A percentile compares a stretch with the other conserved stretches of the same genome.
These are phyloP conservation scores for Diplotaxis tenuifolia DNA, from an alignment of 345 rosid species.

Conservation along the genomic window DNA sequence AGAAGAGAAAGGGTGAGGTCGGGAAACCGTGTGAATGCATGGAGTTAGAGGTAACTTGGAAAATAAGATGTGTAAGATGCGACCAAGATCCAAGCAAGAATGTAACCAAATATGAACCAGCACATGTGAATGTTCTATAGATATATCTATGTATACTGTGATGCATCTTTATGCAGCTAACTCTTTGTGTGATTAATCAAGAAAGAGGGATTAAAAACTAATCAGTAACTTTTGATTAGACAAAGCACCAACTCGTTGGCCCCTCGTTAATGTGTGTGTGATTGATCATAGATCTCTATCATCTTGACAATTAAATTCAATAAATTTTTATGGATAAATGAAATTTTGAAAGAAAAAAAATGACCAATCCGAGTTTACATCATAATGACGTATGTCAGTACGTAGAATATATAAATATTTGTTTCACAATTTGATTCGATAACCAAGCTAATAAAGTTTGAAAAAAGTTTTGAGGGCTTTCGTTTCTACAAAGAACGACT, in stretches of 20 bases:
- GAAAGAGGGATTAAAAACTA: background rate
- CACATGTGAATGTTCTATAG: slow-evolving; percentile 5
- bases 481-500: background rate
- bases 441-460: background rate
- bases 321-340: background rate
- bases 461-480: background rate
- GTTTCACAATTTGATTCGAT: background rate
- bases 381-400: background rate
- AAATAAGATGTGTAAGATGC: slow-evolving; percentile 30
- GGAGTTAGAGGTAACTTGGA: slow-evolving; percentile 25
- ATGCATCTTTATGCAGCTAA: background rate
- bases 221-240: slow-evolving; percentile 2
- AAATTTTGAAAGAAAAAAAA: background rate
- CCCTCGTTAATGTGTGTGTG: slow-evolving; percentile 1
- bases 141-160: background rate
- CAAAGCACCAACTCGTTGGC: slow-evolving; percentile 23
- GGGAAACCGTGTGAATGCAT: slow-evolving; percentile 27
- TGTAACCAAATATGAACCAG: background rate
- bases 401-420: background rate
- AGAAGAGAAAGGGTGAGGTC: background rate
- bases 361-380: background rate
- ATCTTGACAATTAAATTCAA: slow-evolving; percentile 1
- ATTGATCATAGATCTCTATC: background rate
- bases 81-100: slow-evolving; percentile 1
- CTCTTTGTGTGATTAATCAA: background rate